A percentile compares a stretch with the other conserved stretches of the same genome.
phyloP scores from a whole-genome alignment of 2,329 filamentous ascomycete species.

The Xylariales sp. region DNA sequence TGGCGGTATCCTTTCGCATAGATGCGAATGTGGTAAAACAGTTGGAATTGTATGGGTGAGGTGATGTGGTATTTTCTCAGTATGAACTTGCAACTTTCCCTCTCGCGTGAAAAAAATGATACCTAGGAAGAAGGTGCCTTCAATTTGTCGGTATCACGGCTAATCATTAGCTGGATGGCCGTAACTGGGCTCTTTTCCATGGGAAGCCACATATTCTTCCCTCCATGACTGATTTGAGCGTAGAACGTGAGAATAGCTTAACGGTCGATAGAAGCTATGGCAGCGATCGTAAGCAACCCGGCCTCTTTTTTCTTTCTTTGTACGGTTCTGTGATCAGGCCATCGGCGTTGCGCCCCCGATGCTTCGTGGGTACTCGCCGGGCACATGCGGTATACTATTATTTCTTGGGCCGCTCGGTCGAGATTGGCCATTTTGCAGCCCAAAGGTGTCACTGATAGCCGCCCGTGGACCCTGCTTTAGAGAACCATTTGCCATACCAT shows the following conservation, averaged over 20 bases:
- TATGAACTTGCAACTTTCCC: background rate
- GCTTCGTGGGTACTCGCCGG: conserved; percentile 47
- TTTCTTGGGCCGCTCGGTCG: conserved; percentile 34
- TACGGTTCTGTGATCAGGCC: background rate
- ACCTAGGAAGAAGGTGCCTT: background rate
- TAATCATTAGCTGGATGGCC: background rate
- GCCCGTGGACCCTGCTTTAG: conserved; percentile 33
- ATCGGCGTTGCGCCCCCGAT: conserved; percentile 29
- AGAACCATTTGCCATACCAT: conserved; percentile 36
- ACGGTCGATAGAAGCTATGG: background rate
- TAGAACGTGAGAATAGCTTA: background rate
- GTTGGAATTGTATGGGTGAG: background rate
- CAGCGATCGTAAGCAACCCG: background rate
- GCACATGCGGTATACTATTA: conserved; percentile 47
- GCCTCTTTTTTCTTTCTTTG: background rate
- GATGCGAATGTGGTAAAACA: background rate
- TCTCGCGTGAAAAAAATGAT: background rate
- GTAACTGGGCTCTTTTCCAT: background rate
- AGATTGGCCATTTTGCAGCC: conserved; percentile 38
- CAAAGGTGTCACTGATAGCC: conserved; percentile 30
- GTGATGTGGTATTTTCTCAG: background rate
- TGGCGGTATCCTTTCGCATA: conserved; percentile 6
- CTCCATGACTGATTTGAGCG: background rate
- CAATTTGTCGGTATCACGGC: background rate
- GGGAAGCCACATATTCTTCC: background rate